These are phyloP conservation scores for Heliamphora exappendiculata DNA, from an alignment of 148 eudicot species.

Conservation along the genomic window DNA sequence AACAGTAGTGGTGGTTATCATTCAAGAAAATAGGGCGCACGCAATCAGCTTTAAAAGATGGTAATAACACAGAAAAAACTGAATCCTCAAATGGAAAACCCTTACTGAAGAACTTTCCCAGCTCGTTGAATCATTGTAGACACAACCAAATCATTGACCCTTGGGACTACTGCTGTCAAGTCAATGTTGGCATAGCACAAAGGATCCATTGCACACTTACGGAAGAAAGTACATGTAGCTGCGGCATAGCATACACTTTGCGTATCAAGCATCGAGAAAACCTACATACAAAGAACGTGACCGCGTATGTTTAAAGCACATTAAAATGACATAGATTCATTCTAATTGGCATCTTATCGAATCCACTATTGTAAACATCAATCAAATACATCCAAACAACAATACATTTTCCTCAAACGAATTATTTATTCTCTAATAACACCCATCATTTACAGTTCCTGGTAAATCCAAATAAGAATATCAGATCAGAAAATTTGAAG, in stretches of 20 bases:
- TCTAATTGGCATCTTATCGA: not conserved
- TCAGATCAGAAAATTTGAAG: not conserved
- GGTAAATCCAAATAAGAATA: not conserved
- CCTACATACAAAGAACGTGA: conserved; percentile 26
- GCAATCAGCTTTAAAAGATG: not conserved
- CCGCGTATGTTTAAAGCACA: not conserved
- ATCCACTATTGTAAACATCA: not conserved
- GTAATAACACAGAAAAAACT: not conserved
- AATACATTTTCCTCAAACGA: not conserved
- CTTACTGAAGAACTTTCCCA: conserved; percentile 49
- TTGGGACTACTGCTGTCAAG: conserved; percentile 42
- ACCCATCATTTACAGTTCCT: not conserved
- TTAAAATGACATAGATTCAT: conserved; percentile 1
- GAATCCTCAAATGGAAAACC: not conserved
- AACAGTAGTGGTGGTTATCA: not conserved
- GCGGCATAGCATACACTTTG: conserved; percentile 55
- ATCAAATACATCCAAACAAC: not conserved
- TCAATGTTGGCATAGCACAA: conserved; percentile 51
- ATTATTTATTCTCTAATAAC: not conserved
- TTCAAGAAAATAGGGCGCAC: not conserved
- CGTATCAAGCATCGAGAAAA: conserved; percentile 56
- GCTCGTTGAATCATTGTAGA: conserved; percentile 66
- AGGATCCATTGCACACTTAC: conserved; percentile 56
- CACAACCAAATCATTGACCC: conserved; percentile 56
- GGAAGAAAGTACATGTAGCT: conserved; percentile 51